Conservation (phyloP, 805 yeast genomes). For the Candida multigemmis region DNA sequence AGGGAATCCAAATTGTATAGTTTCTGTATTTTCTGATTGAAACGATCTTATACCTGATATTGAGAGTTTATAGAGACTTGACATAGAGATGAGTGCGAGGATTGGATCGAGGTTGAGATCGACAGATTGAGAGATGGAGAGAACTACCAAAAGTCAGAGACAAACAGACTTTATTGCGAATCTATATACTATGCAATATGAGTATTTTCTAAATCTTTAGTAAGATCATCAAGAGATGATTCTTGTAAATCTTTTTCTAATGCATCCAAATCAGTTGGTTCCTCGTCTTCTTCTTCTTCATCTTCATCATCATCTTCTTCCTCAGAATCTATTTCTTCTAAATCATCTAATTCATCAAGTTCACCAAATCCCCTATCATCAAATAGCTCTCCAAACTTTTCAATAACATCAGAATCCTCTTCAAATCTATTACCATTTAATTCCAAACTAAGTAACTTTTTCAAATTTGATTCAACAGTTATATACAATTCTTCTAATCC, state of each 20-base stretch:
- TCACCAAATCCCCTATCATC: constrained; percentile 71
- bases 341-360: constrained; percentile 87
- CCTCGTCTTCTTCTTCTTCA: constrained; percentile 48
- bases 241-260: constrained; percentile 48
- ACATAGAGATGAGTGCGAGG: constrained; percentile 14
- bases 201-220: constrained; percentile 50
- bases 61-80: constrained; percentile 31
- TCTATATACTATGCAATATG: constrained; percentile 21
- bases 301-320: constrained; percentile 57
- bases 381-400: constrained; percentile 51
- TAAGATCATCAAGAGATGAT: constrained; percentile 44
- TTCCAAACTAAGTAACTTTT: constrained; percentile 59
- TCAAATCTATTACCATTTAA: constrained; percentile 90
- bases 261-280: constrained; percentile 23
- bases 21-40: constrained; percentile 74
- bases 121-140: no score
- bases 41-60: constrained; percentile 89
- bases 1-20: constrained; percentile 84
- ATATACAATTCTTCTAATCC: constrained; percentile 52
- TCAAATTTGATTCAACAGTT: constrained; percentile 46
- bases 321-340: constrained; percentile 73
- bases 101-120: neutral
- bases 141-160: no score
- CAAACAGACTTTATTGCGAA: neutral
- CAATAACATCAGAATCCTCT: constrained; percentile 73